Base-by-base conservation (phyloP, 257 asterid species). In the Fraxinus cuspidata region DNA sequence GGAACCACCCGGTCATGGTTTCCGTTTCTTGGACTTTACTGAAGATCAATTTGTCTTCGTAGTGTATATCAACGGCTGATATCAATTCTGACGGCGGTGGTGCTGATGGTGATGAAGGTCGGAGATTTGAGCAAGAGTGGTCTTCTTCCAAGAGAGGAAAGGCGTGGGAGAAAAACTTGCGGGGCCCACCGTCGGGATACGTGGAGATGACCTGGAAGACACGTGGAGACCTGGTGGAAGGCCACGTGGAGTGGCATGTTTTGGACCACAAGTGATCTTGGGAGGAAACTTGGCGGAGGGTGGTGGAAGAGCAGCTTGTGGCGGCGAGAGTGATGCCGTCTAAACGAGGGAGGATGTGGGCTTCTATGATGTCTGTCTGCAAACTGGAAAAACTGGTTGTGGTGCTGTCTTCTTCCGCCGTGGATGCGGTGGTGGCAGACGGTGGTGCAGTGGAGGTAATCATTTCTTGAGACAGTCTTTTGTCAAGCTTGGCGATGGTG, bases 51-150 rank as follows among this genome's bases (percentile, higher is more conserved):
- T 72, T n/a, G 18, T 77, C 76, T 42, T 75, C 74, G 86, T 90
- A 85, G 80, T 49, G 84, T 27, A 94, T 79, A 31, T 94, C 98
- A 9, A 94, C 97, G 82, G 97, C 92, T 1, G 97, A 90, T 81
- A 94, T 88, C 58, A 94, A 51, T 37, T 89, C 89, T 31, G 72
- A 0, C 18, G 90, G 91, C 1, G 84, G 81, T 4, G 79, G 25
- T 11, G 64, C 16, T 3, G 74, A 25, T 8, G 63, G 19, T 19
- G 84, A 71, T 5, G 81, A 18, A 64, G 49, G 53, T 53, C 11
- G 13, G 37, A 8, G 75, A 25, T 28, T 65, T 7, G 72, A 65
- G 34, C 75, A 77, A 18, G 67, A 1, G n/a, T 18, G 5, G 0
- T 72, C 31, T 66, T 35, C 34, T 12, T 21, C 13, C 15, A 31